Evolutionary conservation across 495 filamentous ascomycete species (phyloP).

Genomic region (Xylaria curta): DNA sequence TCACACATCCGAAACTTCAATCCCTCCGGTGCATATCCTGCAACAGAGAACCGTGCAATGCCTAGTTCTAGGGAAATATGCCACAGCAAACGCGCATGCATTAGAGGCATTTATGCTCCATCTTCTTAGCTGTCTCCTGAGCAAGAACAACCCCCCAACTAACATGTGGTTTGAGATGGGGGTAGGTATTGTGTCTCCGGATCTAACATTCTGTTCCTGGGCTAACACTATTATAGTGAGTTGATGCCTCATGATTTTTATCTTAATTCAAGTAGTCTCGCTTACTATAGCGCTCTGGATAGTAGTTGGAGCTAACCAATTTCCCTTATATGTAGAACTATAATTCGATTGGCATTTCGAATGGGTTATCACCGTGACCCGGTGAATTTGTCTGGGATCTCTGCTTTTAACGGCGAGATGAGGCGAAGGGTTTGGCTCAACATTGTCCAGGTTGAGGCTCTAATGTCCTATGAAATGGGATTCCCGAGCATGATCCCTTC

Average conservation of each 20-base stretch:
- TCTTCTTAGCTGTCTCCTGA: constrained; percentile 38
- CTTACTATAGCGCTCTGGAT: background rate
- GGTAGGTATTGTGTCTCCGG: background rate
- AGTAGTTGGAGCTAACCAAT: background rate
- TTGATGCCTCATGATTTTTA: background rate
- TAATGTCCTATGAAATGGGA: constrained; percentile 40
- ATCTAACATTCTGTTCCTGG: background rate
- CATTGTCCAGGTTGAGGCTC: constrained; percentile 43
- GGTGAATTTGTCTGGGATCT: constrained; percentile 47
- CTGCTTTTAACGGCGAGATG: constrained; percentile 48
- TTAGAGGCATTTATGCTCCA: constrained; percentile 50
- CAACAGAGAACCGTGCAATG: constrained; percentile 39
- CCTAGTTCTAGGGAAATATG: constrained; percentile 42
- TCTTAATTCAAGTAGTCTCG: background rate
- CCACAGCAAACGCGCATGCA: constrained; percentile 41
- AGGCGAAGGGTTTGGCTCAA: constrained; percentile 47
- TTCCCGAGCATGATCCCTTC: constrained; percentile 40
- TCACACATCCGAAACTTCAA: constrained; percentile 11
- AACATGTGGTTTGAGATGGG: constrained; percentile 33
- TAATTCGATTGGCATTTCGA: constrained; percentile 51
- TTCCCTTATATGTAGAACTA: background rate
- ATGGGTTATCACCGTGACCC: constrained; percentile 61
- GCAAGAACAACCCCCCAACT: constrained; percentile 32
- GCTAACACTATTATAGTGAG: background rate
- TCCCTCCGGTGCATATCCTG: background rate